Conservation (phyloP, 768 basidiomycete genomes). For the Trametes cinnabarina region DNA sequence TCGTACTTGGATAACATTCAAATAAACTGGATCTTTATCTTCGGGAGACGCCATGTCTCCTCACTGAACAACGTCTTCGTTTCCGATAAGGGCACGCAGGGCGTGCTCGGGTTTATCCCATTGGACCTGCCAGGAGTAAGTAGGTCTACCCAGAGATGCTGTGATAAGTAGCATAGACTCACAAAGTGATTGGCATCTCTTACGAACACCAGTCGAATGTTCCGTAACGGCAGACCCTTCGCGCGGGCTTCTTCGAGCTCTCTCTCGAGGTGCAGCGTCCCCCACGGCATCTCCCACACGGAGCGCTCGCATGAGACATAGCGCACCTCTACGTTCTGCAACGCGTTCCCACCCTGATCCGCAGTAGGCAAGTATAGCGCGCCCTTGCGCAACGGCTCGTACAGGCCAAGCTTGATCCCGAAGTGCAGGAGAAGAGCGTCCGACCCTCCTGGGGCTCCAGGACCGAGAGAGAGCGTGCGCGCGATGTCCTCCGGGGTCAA, state of each 20-base stretch:
- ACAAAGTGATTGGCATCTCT: conserved; percentile 15
- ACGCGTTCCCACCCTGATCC: not conserved
- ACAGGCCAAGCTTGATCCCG: conserved; percentile 10
- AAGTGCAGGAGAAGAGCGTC: conserved; percentile 11
- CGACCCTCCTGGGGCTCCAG: conserved; percentile 14
- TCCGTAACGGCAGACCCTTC: not conserved
- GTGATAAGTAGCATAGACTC: not conserved
- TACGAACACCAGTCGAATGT: conserved; percentile 1
- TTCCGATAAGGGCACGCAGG: conserved; percentile 1
- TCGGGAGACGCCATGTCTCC: too few relatives aligned
- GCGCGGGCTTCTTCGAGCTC: conserved; percentile 5
- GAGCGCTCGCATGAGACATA: conserved; percentile 6
- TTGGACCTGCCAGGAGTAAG: not conserved
- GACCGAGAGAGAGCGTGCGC: not conserved
- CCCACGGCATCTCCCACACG: conserved; percentile 1
- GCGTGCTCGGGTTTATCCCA: conserved; percentile 11
- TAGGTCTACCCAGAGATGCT: not conserved
- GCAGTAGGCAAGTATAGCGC: conserved; percentile 1
- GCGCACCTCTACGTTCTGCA: conserved; percentile 5
- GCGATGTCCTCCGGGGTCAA: conserved; percentile 13
- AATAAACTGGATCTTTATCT: too few relatives aligned
- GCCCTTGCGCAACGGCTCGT: not conserved
- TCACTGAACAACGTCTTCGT: not conserved
- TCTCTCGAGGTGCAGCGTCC: not conserved
- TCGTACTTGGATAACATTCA: too few relatives aligned